Conservation (phyloP, 2,329 filamentous ascomycete genomes). For the Thelonectria olida region DNA sequence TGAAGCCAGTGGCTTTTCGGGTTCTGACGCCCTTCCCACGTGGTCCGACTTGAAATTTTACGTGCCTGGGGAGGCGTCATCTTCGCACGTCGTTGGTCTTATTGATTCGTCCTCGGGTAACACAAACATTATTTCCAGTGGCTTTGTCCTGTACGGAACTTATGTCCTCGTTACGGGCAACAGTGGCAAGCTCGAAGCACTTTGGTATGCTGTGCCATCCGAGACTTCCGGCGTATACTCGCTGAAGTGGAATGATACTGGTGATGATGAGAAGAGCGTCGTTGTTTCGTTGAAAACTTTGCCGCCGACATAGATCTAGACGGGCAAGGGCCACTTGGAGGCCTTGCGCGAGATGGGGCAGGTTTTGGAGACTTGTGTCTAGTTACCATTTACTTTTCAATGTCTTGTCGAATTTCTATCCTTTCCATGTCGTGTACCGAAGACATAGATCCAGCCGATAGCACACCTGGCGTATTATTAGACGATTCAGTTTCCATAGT, state of each 20-base stretch:
- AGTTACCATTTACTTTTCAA: too few species aligned
- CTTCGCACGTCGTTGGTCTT: slow-evolving; percentile 13
- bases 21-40: slow-evolving; percentile 5
- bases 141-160: slow-evolving; percentile 18
- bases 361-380: too few species aligned
- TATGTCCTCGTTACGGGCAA: not conserved
- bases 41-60: slow-evolving; percentile 16
- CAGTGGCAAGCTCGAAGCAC: not conserved
- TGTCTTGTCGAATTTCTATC: too few species aligned
- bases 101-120: not conserved
- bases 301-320: not conserved
- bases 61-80: slow-evolving; percentile 12
- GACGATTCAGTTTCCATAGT: too few species aligned
- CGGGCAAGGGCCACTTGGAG: too few species aligned
- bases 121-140: not conserved
- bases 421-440: too few species aligned
- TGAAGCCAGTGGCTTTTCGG: slow-evolving; percentile 10
- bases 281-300: not conserved
- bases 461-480: too few species aligned
- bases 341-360: too few species aligned
- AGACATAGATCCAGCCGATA: too few species aligned
- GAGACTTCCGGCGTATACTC: slow-evolving; percentile 9
- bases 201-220: slow-evolving; percentile 17
- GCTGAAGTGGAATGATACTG: slow-evolving; percentile 21
- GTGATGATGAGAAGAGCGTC: not conserved